Evolutionary conservation across 2,329 filamentous ascomycete genomes (phyloP), one percentile per base, ranked within the genome.

Genomic region (Pseudocercospora fijiensis): DNA sequence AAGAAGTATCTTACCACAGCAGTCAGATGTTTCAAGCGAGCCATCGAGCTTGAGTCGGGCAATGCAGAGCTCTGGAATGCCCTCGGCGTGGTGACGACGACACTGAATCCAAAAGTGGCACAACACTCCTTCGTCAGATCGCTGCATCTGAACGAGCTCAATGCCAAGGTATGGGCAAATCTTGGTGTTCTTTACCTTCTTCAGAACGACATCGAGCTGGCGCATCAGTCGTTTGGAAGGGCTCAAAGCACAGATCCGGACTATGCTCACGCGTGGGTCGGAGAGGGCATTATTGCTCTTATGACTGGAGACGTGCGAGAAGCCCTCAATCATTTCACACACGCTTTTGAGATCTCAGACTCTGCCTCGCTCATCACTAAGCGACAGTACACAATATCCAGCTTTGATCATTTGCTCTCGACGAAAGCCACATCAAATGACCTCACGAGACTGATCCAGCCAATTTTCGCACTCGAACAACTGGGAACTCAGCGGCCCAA

Each of bases 11-110:
- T 95, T 53, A 93, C 90, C 75, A 88, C 92, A 6, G 86, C 95
- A 1, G 89, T 98, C 67, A 85, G 88, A 60, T 95, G 91, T 71
- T 98, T 99, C 84, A 99, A 99, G 79, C 85, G 91, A 51, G 91
- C 95, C 0, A 99, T 99, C 68, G 95, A 98, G 77, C 83, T 97
- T 0, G 96, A 99, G 77, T 90, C 93, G 6, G 91, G 92, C 58
- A 99, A 98, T 74, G 82, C 91, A 0, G 94, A 98, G 70, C 98
- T 98, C 76, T 99, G 95, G 95, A 98, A 98, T 74, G 89, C 95
- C 0, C 83, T 99, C 2, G 95, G 94, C 57, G 91, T 98, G 3
- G 92, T 91, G 26, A 97, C 95, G 1, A 93, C 91, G 67, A 86
- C 87, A 52, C 84, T 97, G 69, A 97, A 91, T 73, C 90, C 93